Evolutionary conservation across 305 asterid species (phyloP).

Genomic region (Stenogyne calaminthoides): DNA sequence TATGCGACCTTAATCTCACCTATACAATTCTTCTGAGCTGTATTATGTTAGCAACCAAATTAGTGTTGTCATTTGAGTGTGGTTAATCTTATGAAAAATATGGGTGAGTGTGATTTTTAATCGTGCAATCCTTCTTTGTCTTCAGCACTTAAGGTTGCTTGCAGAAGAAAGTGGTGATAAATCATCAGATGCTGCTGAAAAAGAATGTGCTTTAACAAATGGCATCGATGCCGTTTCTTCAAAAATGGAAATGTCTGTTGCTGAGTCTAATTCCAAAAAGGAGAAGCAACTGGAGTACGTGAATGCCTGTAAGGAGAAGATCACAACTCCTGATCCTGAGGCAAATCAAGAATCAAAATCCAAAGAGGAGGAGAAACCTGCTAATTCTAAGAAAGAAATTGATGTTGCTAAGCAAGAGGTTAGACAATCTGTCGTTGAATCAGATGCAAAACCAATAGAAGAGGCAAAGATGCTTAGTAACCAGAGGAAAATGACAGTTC

Average conservation of each 20-base stretch:
- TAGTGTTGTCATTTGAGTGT: neutral
- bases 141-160: slow-evolving; percentile 72
- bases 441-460: slow-evolving; percentile 55
- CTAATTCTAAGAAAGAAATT: slow-evolving; percentile 39
- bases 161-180: slow-evolving; percentile 50
- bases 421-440: slow-evolving; percentile 36
- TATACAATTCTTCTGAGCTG: neutral
- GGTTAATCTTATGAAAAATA: neutral
- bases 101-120: slow-evolving; percentile 20
- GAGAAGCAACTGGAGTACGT: slow-evolving; percentile 68
- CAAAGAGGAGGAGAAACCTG: slow-evolving; percentile 32
- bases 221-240: slow-evolving; percentile 67
- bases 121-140: slow-evolving; percentile 15
- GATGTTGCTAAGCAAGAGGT: slow-evolving; percentile 36
- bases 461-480: slow-evolving; percentile 59
- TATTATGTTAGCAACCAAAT: neutral
- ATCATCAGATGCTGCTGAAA: slow-evolving; percentile 53
- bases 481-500: slow-evolving; percentile 63
- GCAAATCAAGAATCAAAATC: slow-evolving; percentile 31
- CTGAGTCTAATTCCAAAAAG: slow-evolving; percentile 51
- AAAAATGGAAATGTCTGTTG: slow-evolving; percentile 53
- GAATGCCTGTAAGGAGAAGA: slow-evolving; percentile 60
- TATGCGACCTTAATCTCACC: neutral
- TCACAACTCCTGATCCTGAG: slow-evolving; percentile 46
- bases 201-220: slow-evolving; percentile 52